Conservation (phyloP, 257 asterid genomes). For the Anisodus tanguticus region DNA sequence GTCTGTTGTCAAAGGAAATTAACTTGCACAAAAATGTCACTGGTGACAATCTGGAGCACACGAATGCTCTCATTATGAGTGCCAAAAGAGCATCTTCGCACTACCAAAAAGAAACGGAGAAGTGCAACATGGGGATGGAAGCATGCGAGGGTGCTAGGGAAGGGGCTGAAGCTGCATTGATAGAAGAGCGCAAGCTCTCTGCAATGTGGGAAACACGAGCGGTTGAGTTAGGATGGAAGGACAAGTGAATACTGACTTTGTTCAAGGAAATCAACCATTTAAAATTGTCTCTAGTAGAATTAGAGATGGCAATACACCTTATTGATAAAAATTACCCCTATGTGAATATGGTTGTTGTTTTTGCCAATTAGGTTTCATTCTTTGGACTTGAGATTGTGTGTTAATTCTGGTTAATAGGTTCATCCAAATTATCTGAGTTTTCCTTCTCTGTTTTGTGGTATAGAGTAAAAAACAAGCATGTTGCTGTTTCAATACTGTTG, state of each 20-base stretch:
- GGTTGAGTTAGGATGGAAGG: slow-evolving; percentile 38
- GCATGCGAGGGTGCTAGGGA: slow-evolving; percentile 45
- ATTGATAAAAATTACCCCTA: not conserved
- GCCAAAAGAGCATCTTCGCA: slow-evolving; percentile 36
- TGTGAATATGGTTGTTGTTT: slow-evolving; percentile 32
- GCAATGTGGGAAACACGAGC: slow-evolving; percentile 45
- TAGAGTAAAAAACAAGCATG: not conserved
- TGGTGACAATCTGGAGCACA: slow-evolving; percentile 33
- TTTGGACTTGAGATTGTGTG: slow-evolving; percentile 8
- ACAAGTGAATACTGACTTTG: slow-evolving; percentile 22
- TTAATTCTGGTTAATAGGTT: not conserved
- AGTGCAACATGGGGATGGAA: slow-evolving; percentile 35
- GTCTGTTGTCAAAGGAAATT: slow-evolving; percentile 43
- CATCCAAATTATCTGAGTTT: too few species aligned
- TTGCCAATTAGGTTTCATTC: not conserved
- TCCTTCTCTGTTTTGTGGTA: not conserved
- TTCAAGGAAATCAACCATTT: not conserved
- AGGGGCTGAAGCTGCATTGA: slow-evolving; percentile 39
- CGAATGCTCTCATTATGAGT: slow-evolving; percentile 29
- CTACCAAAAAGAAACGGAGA: slow-evolving; percentile 40
- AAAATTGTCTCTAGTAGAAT: not conserved
- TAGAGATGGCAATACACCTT: not conserved
- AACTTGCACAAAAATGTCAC: slow-evolving; percentile 37
- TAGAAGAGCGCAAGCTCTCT: slow-evolving; percentile 43
- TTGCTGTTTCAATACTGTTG: not conserved